These are phyloP conservation scores for Pichia scutulata DNA, from an alignment of 805 yeast species.

Conservation along the genomic window DNA sequence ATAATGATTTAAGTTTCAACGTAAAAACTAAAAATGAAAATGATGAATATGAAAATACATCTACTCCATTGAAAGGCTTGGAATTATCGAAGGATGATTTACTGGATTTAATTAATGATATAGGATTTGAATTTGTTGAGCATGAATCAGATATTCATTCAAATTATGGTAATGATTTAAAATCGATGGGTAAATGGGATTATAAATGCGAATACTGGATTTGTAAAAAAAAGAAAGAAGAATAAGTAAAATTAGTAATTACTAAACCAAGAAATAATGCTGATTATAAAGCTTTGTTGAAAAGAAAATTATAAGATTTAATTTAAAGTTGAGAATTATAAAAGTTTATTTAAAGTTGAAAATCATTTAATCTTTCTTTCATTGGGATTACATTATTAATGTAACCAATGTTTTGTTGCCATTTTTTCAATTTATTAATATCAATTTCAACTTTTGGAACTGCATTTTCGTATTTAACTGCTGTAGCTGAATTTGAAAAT, in stretches of 20 bases:
- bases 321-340: too few species aligned
- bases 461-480: not conserved
- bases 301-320: too few species aligned
- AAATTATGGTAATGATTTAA: slow-evolving; percentile 45
- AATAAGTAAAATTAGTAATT: too few species aligned
- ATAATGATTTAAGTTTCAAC: slow-evolving; percentile 30
- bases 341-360: not conserved
- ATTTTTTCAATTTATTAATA: slow-evolving; percentile 10
- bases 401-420: slow-evolving; percentile 19
- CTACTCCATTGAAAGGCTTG: slow-evolving; percentile 42
- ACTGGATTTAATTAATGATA: slow-evolving; percentile 32
- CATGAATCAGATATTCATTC: slow-evolving; percentile 38
- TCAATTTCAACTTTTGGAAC: slow-evolving; percentile 9
- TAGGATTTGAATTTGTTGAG: slow-evolving; percentile 46
- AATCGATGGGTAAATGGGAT: slow-evolving; percentile 44
- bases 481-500: not conserved
- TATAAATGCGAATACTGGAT: slow-evolving; percentile 69
- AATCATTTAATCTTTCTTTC: slow-evolving; percentile 2
- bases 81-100: slow-evolving; percentile 56
- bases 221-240: slow-evolving; percentile 26
- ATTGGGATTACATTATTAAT: slow-evolving; percentile 5
- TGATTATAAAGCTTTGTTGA: too few species aligned
- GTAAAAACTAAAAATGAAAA: slow-evolving; percentile 19
- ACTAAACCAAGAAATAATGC: too few species aligned
- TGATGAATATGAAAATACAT: slow-evolving; percentile 14